These are phyloP conservation scores for Pestalotiopsis fici DNA, from an alignment of 2,329 filamentous ascomycete species.

Conservation along the genomic window DNA sequence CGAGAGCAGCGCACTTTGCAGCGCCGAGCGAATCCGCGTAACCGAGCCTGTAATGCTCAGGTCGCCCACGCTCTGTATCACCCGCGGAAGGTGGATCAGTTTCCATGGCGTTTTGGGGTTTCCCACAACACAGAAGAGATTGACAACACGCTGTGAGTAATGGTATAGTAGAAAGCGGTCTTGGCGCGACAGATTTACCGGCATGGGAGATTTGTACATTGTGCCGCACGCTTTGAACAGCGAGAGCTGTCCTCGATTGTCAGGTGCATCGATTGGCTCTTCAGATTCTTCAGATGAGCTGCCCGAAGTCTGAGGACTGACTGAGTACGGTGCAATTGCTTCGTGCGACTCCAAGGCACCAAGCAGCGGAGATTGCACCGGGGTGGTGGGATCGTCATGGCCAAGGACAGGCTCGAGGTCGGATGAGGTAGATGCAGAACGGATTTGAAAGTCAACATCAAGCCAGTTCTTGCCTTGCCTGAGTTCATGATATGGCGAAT, in stretches of 20 bases:
- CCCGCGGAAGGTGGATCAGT: constrained; percentile 24
- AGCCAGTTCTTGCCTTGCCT: no score
- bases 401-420: no score
- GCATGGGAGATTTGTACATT: not conserved
- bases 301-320: not conserved
- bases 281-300: not conserved
- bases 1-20: constrained; percentile 22
- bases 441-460: no score
- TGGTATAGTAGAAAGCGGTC: constrained; percentile 25
- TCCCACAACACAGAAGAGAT: constrained; percentile 27
- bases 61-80: constrained; percentile 23
- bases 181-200: constrained; percentile 4
- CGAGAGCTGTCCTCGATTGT: not conserved
- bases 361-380: no score
- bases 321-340: not conserved
- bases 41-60: constrained; percentile 21
- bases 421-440: no score
- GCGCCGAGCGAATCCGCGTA: constrained; percentile 20
- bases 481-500: no score
- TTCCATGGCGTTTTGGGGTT: constrained; percentile 27
- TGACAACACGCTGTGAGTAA: constrained; percentile 23
- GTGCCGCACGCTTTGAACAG: not conserved
- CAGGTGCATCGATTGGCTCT: not conserved
- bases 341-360: not conserved
- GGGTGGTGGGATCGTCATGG: no score